These are phyloP conservation scores for Allantophomopsis lycopodina DNA, from an alignment of 2,329 filamentous ascomycete genomes.

Conservation along the genomic window DNA sequence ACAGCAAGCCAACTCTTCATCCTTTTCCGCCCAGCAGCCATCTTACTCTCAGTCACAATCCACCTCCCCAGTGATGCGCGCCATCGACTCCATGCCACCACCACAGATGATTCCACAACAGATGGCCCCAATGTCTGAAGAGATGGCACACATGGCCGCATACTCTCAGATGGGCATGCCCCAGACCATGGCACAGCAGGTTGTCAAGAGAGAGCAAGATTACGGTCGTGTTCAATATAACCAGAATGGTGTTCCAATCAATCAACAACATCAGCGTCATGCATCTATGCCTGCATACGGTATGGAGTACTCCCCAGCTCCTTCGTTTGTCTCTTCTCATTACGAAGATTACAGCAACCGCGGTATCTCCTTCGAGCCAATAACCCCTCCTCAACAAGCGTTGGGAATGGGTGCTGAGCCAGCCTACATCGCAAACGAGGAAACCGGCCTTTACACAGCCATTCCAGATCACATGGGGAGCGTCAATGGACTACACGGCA, in stretches of 20 bases:
- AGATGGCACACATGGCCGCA: slow-evolving; percentile 48
- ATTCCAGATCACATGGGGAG: slow-evolving; percentile 73
- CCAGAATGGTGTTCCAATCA: slow-evolving; percentile 76
- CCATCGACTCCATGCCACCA: slow-evolving; percentile 88
- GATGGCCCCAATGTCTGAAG: slow-evolving; percentile 41
- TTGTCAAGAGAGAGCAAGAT: slow-evolving; percentile 83
- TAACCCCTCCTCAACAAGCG: slow-evolving; percentile 88
- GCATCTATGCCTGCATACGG: slow-evolving; percentile 95
- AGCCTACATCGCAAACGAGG: slow-evolving; percentile 95
- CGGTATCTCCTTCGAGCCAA: slow-evolving; percentile 89
- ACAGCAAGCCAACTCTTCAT: slow-evolving; percentile 96
- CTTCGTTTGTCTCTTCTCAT: slow-evolving; percentile 96
- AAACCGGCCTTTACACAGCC: slow-evolving; percentile 88
- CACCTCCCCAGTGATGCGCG: slow-evolving; percentile 77
- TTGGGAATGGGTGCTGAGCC: slow-evolving; percentile 73
- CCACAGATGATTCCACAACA: slow-evolving; percentile 63
- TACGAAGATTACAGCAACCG: slow-evolving; percentile 97
- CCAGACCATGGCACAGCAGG: slow-evolving; percentile 52
- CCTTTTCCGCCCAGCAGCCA: slow-evolving; percentile 70
- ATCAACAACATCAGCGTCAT: slow-evolving; percentile 78
- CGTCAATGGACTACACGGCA: slow-evolving; percentile 65
- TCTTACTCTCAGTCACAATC: slow-evolving; percentile 49
- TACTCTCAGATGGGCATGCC: slow-evolving; percentile 60
- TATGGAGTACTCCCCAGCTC: slow-evolving; percentile 94
- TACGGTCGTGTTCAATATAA: slow-evolving; percentile 77